Evolutionary conservation across 2,329 filamentous ascomycete species (phyloP).

Genomic region (Beauveria varroae): DNA sequence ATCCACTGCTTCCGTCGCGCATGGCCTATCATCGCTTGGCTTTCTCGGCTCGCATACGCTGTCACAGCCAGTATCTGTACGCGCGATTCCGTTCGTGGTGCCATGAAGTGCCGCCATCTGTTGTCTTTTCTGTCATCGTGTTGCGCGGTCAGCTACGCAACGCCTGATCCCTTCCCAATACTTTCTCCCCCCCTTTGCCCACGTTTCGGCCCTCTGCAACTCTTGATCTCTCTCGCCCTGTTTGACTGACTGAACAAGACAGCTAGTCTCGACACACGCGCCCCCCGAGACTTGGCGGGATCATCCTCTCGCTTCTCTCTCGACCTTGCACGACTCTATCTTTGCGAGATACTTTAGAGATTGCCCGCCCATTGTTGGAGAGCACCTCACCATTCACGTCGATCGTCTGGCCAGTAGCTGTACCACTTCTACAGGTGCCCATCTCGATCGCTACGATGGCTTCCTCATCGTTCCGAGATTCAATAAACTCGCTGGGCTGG

Average conservation of each 20-base stretch:
- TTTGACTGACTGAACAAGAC: conserved; percentile 6
- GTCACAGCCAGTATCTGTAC: not conserved
- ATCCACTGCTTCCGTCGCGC: conserved; percentile 5
- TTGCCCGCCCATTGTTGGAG: conserved; percentile 1
- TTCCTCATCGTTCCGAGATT: conserved; percentile 83
- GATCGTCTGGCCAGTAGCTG: conserved; percentile 6
- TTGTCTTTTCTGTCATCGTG: not conserved
- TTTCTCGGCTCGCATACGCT: not conserved
- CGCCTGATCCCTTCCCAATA: not conserved
- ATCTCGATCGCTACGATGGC: conserved; percentile 52
- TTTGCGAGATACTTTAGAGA: not conserved
- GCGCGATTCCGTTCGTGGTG: conserved; percentile 1
- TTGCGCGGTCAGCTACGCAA: conserved; percentile 9
- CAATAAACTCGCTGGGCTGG: conserved; percentile 93
- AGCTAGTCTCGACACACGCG: conserved; percentile 2
- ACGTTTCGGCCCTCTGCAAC: not conserved
- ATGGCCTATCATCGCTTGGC: not conserved
- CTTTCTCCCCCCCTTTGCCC: not conserved
- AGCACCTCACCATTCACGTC: conserved; percentile 5
- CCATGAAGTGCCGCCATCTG: not conserved
- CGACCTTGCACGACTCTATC: not conserved
- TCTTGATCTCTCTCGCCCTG: not conserved
- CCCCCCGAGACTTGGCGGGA: not conserved
- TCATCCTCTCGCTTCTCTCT: not conserved
- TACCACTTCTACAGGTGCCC: conserved; percentile 2